Evolutionary conservation across 2,329 filamentous ascomycete species (phyloP), one percentile per base, ranked within the genome.

Genomic region (Pseudonectria buxi): DNA sequence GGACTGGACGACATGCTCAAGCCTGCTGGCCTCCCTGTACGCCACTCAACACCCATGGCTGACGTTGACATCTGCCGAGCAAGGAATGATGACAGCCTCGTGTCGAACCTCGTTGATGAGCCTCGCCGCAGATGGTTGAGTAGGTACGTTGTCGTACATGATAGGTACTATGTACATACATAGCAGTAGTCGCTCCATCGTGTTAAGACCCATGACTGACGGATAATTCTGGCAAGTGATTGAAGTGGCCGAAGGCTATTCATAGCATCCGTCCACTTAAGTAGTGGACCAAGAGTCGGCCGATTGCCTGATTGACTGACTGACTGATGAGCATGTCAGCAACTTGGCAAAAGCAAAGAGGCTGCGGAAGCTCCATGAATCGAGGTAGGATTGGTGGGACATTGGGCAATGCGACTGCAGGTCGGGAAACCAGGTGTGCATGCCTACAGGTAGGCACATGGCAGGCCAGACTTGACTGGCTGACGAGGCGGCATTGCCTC

Each of bases 61-160:
- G 42, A 35, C 45, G 43, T 40, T 45, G 42, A 35, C 45, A 52
- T 43, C 36, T 54, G 41, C 49, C 47, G 44, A 32, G 38, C 44
- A 41, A 55, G 51, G 50, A 45, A 51, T 35, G 40, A 33, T 44
- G 44, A 9, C 47, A 51, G 49, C 47, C 43, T 51, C 40, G 48
- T 50, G 43, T 42, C 36, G 35, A 35, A 29, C 32, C 29, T 32
- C 30, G 18, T n/a, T n/a, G n/a, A n/a, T n/a, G n/a, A n/a, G n/a
- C n/a, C n/a, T n/a, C n/a, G n/a, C n/a, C n/a, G n/a, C n/a, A n/a
- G n/a, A n/a, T n/a, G n/a, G n/a, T n/a, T n/a, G n/a, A n/a, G n/a
- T n/a, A n/a, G n/a, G n/a, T n/a, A n/a, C n/a, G n/a, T n/a, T n/a
- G n/a, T n/a, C n/a, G n/a, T n/a, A n/a, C n/a, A n/a, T n/a, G n/a